Conservation (phyloP, 805 yeast species). For the Candida yuanshanica region DNA sequence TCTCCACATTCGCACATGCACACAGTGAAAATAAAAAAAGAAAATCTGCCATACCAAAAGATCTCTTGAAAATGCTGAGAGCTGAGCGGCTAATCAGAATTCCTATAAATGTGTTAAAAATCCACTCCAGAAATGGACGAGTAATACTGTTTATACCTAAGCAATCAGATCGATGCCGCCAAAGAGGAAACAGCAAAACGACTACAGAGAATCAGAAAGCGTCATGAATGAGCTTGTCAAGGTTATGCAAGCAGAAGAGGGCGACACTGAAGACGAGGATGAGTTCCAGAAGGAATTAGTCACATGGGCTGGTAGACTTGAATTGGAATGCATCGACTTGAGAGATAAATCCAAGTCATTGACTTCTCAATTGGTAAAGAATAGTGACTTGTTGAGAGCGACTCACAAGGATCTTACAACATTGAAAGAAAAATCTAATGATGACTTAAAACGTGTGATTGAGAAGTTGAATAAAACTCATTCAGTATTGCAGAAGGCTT, state of each 20-base stretch:
- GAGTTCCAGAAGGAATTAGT: conserved; percentile 30
- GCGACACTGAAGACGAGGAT: conserved; percentile 7
- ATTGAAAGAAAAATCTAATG: conserved; percentile 1
- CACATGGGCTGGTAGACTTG: conserved; percentile 47
- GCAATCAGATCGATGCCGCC: too few relatives aligned
- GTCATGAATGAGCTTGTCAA: neutral
- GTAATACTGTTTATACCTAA: neutral
- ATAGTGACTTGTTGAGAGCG: conserved; percentile 6
- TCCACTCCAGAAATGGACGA: neutral
- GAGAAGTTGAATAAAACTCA: neutral
- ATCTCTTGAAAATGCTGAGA: too few relatives aligned
- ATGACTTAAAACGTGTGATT: neutral
- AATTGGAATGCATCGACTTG: conserved; percentile 41
- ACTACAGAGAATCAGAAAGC: neutral
- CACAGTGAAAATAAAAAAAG: too few relatives aligned
- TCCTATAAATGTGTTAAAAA: neutral
- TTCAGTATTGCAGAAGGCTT: neutral
- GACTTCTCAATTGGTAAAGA: conserved; percentile 11
- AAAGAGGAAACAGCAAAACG: neutral
- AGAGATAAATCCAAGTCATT: conserved; percentile 25
- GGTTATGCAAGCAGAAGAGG: neutral
- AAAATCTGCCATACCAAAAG: too few relatives aligned
- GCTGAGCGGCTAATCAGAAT: neutral
- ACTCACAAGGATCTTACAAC: neutral
- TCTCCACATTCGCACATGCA: too few relatives aligned